phyloP scores from a whole-genome alignment of 345 rosid genomes.

The Citrus mangshanensis region DNA sequence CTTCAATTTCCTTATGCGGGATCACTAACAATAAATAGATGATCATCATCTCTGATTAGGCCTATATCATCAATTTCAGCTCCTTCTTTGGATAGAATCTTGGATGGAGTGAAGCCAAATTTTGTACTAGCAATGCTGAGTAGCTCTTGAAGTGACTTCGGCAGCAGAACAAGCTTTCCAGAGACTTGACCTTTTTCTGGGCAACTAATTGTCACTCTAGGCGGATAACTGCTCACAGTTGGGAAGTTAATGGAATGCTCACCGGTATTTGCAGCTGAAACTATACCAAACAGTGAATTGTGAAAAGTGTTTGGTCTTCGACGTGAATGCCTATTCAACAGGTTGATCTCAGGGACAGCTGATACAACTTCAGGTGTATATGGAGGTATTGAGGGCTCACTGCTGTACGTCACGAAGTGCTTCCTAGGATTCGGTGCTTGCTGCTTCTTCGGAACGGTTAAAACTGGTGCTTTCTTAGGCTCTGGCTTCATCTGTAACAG shows the following conservation, averaged over 20 bases:
- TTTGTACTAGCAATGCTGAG: slow-evolving; percentile 46
- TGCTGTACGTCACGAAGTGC: slow-evolving; percentile 49
- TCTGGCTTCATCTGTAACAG: slow-evolving; percentile 30
- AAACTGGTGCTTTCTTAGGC: slow-evolving; percentile 1
- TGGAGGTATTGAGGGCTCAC: slow-evolving; percentile 53
- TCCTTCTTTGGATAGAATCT: slow-evolving; percentile 53
- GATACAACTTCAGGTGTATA: slow-evolving; percentile 17
- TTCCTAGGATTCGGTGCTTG: slow-evolving; percentile 22
- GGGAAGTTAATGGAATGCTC: slow-evolving; percentile 9
- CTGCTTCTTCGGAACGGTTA: slow-evolving; percentile 14
- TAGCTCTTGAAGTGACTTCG: slow-evolving; percentile 59
- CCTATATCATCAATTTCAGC: slow-evolving; percentile 75
- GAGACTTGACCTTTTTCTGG: slow-evolving; percentile 37
- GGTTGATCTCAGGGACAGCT: slow-evolving; percentile 28
- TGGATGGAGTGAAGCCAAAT: slow-evolving; percentile 44
- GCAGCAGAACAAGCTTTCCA: slow-evolving; percentile 54
- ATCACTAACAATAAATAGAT: slow-evolving; percentile 47
- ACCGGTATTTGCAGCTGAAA: slow-evolving; percentile 69
- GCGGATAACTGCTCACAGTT: slow-evolving; percentile 18
- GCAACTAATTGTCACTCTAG: slow-evolving; percentile 64
- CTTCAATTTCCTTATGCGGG: background rate
- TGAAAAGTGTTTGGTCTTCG: slow-evolving; percentile 44
- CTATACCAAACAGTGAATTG: slow-evolving; percentile 74
- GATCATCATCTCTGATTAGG: slow-evolving; percentile 77
- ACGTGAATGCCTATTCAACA: slow-evolving; percentile 32